Evolutionary conservation across 176 grass and related monocot species (phyloP).

Genomic region (Aegilops umbellulata): DNA sequence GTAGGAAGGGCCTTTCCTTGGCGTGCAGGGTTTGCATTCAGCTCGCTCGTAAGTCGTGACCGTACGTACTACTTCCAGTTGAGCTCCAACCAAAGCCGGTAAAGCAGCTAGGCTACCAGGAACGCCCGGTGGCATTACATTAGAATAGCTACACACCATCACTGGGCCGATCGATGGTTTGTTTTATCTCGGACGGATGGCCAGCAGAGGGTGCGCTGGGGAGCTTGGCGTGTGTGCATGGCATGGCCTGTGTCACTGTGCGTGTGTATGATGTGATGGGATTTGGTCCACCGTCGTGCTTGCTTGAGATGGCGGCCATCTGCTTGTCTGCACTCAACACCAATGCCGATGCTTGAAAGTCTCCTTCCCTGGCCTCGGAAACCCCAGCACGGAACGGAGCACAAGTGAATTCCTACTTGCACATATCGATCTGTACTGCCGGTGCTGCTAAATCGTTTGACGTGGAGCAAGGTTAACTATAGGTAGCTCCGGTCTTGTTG

Average conservation of each 20-base stretch:
- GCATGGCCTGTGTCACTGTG: not conserved
- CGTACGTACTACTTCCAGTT: conserved; percentile 20
- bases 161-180: not conserved
- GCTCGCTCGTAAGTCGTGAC: not conserved
- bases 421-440: not conserved
- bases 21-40: conserved; percentile 68
- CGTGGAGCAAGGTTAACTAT: not conserved
- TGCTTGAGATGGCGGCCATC: conserved; percentile 52
- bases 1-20: conserved; percentile 52
- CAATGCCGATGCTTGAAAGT: conserved; percentile 41
- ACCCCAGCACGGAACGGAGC: not conserved
- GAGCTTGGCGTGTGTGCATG: not conserved
- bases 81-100: conserved; percentile 31
- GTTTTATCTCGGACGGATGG: not conserved
- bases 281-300: conserved; percentile 54
- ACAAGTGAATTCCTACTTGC: not conserved
- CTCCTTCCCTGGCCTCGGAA: conserved; percentile 30
- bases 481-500: not conserved
- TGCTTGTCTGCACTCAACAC: conserved; percentile 50
- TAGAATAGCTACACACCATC: conserved; percentile 21
- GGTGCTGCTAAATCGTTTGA: not conserved
- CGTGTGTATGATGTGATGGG: conserved; percentile 16
- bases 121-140: conserved; percentile 4
- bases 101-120: conserved; percentile 16
- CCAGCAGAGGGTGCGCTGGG: not conserved